Evolutionary conservation across 2,329 filamentous ascomycete species (phyloP).

Genomic region (Colletotrichum orbiculare): DNA sequence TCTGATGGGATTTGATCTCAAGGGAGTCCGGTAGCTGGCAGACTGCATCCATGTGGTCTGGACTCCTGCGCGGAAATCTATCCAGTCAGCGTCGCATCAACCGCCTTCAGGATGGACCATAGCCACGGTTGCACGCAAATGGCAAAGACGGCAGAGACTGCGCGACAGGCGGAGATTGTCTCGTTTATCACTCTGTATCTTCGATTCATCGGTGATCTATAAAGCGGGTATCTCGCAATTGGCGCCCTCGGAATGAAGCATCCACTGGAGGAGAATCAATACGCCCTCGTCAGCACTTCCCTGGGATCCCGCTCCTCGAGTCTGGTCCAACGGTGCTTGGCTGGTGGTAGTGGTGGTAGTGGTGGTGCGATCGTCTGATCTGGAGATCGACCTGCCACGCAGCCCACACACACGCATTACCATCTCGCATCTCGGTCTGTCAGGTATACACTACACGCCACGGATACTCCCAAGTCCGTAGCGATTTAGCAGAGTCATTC

Average conservation of each 20-base stretch:
- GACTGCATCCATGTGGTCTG: too few relatives aligned
- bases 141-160: neutral
- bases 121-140: neutral
- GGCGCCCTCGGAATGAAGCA: constrained; percentile 19
- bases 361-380: constrained; percentile 37
- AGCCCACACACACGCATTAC: constrained; percentile 28
- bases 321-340: constrained; percentile 27
- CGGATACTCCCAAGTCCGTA: neutral
- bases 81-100: too few relatives aligned
- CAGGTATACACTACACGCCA: constrained; percentile 2
- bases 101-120: neutral
- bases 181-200: constrained; percentile 7
- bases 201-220: constrained; percentile 5
- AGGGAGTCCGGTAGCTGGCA: too few relatives aligned
- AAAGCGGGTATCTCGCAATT: constrained; percentile 13
- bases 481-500: constrained; percentile 7
- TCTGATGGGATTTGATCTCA: too few relatives aligned
- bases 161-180: neutral
- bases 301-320: constrained; percentile 23
- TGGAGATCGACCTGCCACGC: constrained; percentile 37
- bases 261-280: constrained; percentile 7
- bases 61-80: too few relatives aligned
- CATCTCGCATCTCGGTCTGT: constrained; percentile 27
- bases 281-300: constrained; percentile 16
- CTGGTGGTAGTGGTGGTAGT: neutral